Percentiles rank a stretch among this genome's conserved stretches.
Evolutionary conservation across 1,284 basidiomycete species (phyloP).

Genomic region (Tilletia caries): DNA sequence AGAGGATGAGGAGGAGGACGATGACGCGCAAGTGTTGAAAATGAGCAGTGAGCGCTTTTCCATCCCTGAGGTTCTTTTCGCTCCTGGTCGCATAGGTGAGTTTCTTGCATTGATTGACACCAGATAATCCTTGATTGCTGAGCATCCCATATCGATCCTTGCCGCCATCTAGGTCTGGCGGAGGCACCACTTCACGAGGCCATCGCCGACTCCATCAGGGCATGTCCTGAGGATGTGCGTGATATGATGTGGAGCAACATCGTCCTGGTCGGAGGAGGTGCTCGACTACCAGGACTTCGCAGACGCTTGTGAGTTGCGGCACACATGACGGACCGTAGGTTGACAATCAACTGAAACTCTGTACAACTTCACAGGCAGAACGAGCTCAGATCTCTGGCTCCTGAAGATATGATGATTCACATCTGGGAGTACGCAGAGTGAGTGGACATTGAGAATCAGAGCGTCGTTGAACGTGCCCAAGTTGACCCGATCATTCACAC

Average conservation of each 20-base stretch:
- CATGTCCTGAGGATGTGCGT: constrained; percentile 64
- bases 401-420: constrained; percentile 26
- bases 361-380: constrained; percentile 14
- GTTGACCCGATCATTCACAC: no score
- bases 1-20: not conserved
- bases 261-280: constrained; percentile 78
- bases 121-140: not conserved
- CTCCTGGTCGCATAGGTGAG: constrained; percentile 80
- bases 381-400: constrained; percentile 31
- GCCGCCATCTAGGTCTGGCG: constrained; percentile 64
- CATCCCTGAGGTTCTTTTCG: constrained; percentile 83
- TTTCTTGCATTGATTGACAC: not conserved
- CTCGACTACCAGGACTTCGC: constrained; percentile 70
- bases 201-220: constrained; percentile 69
- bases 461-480: no score
- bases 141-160: not conserved
- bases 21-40: constrained; percentile 65
- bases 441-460: not conserved
- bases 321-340: not conserved
- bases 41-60: constrained; percentile 87
- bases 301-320: constrained; percentile 63
- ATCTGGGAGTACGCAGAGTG: constrained; percentile 18
- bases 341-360: no score
- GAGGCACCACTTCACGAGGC: constrained; percentile 75
- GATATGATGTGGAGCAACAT: constrained; percentile 94